Percentiles rank a stretch among this genome's conserved stretches.
Conservation (phyloP, 495 filamentous ascomycete genomes). For the Letharia columbiana region DNA sequence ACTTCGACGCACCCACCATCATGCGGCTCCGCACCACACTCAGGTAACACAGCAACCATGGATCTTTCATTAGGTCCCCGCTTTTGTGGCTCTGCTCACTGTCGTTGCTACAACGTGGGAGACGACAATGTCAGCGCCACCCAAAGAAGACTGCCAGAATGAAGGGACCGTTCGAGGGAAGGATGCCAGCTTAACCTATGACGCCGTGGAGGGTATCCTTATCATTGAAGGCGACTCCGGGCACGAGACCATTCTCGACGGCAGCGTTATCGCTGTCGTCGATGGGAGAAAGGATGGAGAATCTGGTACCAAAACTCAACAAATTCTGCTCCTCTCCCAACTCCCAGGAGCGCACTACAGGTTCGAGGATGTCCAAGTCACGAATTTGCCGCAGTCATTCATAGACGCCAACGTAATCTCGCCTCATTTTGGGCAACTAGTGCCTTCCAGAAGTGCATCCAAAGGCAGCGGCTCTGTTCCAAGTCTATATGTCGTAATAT, state of each 20-base stretch:
- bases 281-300: slow-evolving; percentile 1
- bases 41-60: not conserved
- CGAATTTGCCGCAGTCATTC: slow-evolving; percentile 10
- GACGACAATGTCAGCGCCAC: slow-evolving; percentile 1
- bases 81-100: not conserved
- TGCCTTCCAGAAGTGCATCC: not conserved
- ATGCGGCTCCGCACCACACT: not conserved
- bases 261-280: slow-evolving; percentile 14
- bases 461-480: slow-evolving; percentile 4
- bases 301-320: not conserved
- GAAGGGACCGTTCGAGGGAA: slow-evolving; percentile 14
- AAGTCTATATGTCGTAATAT: slow-evolving; percentile 60
- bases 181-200: slow-evolving; percentile 6
- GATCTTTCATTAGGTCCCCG: not conserved
- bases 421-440: not conserved
- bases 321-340: slow-evolving; percentile 13
- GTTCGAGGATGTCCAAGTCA: slow-evolving; percentile 12
- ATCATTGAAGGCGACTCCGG: slow-evolving; percentile 1
- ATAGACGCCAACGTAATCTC: slow-evolving; percentile 12
- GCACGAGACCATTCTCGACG: slow-evolving; percentile 14
- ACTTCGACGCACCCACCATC: slow-evolving; percentile 4
- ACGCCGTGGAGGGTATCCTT: slow-evolving; percentile 9
- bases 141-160: not conserved
- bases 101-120: not conserved
- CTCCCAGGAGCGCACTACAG: not conserved